Percentiles rank a stretch among this genome's conserved stretches.
Evolutionary conservation across 306 rosid species (phyloP).

Genomic region (Arachis stenosperma): DNA sequence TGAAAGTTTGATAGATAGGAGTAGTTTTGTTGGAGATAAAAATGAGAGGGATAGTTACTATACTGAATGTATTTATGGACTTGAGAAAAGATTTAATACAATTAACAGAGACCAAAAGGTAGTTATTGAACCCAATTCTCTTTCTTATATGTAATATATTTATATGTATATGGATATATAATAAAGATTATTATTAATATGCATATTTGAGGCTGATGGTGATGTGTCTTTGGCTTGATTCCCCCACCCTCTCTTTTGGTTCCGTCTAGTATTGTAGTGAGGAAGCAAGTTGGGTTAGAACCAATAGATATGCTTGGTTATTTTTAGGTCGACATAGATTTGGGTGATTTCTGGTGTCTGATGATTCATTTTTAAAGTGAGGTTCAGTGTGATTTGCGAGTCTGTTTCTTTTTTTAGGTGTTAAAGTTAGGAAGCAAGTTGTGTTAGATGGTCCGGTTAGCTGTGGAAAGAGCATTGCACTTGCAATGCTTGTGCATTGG

Average conservation of each 20-base stretch:
- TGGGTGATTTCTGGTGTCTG: background rate
- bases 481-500: slow-evolving; percentile 97
- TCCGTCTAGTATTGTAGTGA: slow-evolving; percentile 47
- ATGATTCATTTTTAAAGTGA: background rate
- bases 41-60: too few relatives aligned
- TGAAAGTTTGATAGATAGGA: too few relatives aligned
- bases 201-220: slow-evolving; percentile 2
- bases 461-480: slow-evolving; percentile 88
- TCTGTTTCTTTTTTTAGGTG: slow-evolving; percentile 47
- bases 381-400: slow-evolving; percentile 25
- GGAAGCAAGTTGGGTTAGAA: slow-evolving; percentile 61
- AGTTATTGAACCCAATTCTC: too few relatives aligned
- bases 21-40: too few relatives aligned
- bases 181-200: background rate
- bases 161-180: too few relatives aligned
- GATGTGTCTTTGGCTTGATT: slow-evolving; percentile 29
- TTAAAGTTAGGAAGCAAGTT: slow-evolving; percentile 76
- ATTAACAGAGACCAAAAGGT: too few relatives aligned
- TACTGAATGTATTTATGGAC: too few relatives aligned
- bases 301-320: background rate
- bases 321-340: background rate
- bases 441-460: slow-evolving; percentile 90
- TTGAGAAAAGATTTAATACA: too few relatives aligned
- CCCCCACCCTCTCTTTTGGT: slow-evolving; percentile 9
- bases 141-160: too few relatives aligned